phyloP scores from a whole-genome alignment of 352 stramenopile genomes.

The Globisporangium ultimum region DNA sequence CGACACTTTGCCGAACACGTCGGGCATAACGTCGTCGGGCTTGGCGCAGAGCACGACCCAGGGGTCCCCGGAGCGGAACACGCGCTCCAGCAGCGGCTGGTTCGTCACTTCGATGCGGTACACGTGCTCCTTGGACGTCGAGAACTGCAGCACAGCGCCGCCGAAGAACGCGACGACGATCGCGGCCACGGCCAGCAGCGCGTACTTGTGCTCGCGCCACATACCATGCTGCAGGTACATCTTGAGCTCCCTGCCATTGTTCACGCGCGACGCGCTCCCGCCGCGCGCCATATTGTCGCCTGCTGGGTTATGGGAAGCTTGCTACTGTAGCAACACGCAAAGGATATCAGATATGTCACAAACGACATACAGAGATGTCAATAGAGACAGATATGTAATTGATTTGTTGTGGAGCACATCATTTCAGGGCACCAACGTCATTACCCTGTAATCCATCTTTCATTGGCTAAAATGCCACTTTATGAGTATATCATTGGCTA shows the following conservation, averaged over 20 bases:
- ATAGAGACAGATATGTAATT: neutral
- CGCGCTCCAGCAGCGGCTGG: slow-evolving; percentile 45
- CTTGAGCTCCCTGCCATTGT: slow-evolving; percentile 72
- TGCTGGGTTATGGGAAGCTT: slow-evolving; percentile 4
- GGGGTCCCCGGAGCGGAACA: slow-evolving; percentile 78
- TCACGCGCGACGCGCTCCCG: slow-evolving; percentile 25
- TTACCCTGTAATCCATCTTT: neutral
- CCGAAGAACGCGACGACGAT: slow-evolving; percentile 66
- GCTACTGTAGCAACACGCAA: neutral
- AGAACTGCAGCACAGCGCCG: slow-evolving; percentile 64
- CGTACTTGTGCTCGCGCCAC: slow-evolving; percentile 77
- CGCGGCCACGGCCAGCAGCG: slow-evolving; percentile 35
- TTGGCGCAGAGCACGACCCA: slow-evolving; percentile 78
- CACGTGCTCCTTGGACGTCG: slow-evolving; percentile 52
- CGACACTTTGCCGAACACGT: slow-evolving; percentile 67
- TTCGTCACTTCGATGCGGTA: slow-evolving; percentile 64
- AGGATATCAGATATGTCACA: neutral
- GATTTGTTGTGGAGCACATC: neutral
- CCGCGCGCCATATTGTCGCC: slow-evolving; percentile 30
- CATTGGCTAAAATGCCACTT: too few relatives aligned
- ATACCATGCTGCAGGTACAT: slow-evolving; percentile 81
- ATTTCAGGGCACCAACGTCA: neutral
- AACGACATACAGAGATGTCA: neutral
- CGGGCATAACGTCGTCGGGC: slow-evolving; percentile 63
- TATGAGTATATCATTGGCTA: too few relatives aligned